phyloP scores from a whole-genome alignment of 805 yeast species.

The Candida oleophila region DNA sequence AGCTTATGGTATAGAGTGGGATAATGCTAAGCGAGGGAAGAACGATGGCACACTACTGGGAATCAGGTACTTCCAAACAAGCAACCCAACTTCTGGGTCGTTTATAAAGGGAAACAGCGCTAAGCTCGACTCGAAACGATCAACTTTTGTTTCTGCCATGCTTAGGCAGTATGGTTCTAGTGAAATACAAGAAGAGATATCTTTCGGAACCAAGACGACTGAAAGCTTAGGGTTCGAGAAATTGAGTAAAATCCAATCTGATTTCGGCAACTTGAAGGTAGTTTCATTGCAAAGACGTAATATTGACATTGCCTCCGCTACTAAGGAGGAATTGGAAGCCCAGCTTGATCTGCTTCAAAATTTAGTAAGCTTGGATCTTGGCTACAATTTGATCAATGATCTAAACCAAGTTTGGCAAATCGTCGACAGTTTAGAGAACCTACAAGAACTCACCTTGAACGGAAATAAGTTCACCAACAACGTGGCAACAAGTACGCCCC shows the following conservation, averaged over 20 bases:
- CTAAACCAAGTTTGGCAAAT: constrained; percentile 40
- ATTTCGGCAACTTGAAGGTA: constrained; percentile 43
- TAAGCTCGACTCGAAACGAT: constrained; percentile 24
- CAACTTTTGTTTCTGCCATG: constrained; percentile 50
- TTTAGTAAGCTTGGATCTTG: constrained; percentile 50
- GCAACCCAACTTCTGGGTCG: constrained; percentile 52
- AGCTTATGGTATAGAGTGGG: constrained; percentile 90
- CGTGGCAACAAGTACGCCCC: background rate
- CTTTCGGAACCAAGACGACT: constrained; percentile 56
- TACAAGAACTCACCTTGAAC: constrained; percentile 49
- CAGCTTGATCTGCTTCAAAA: constrained; percentile 13
- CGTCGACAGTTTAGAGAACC: constrained; percentile 28
- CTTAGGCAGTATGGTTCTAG: constrained; percentile 41
- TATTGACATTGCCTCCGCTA: constrained; percentile 22
- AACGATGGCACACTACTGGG: constrained; percentile 64
- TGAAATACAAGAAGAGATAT: constrained; percentile 26
- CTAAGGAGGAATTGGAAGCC: background rate
- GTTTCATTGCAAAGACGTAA: constrained; percentile 50
- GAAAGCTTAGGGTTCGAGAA: constrained; percentile 68
- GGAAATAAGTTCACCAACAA: constrained; percentile 45
- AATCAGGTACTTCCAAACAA: constrained; percentile 48
- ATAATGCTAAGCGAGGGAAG: constrained; percentile 64
- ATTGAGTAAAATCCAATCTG: constrained; percentile 45
- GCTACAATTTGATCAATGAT: constrained; percentile 54
- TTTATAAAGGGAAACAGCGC: constrained; percentile 51